Evolutionary conservation across 2,329 filamentous ascomycete genomes (phyloP), one percentile per base, ranked within the genome.

Genomic region (Fusarium camptoceras): DNA sequence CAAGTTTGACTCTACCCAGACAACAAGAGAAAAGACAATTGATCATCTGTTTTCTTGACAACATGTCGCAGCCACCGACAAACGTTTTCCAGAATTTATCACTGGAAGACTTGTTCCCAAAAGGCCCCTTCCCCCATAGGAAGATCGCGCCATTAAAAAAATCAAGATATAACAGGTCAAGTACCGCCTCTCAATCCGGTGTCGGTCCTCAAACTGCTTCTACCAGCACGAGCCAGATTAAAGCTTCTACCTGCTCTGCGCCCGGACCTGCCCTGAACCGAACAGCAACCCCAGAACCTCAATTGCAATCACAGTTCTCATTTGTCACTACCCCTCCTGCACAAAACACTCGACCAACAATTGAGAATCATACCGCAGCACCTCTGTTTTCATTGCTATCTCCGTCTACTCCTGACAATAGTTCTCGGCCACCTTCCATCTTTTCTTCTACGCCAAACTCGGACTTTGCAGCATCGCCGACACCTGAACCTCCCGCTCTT

Each of bases 1-100:
- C 9, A 6, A 6, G 5, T 37, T 3, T n/a, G 18, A 37, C 34
- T n/a, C 5, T n/a, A 4, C 16, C 0, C 9, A 37, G 9, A n/a
- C 6, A 37, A 37, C 9, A 10, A 3, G 12, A 30, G n/a, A 37
- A 11, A 1, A 1, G 11, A 10, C 16, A 8, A 18, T 6, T 18
- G 6, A 8, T 6, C 0, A 10, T 4, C 9, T 37, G 1, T 16
- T 24, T 15, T 10, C 24, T 16, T 39, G 25, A 6, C 8, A 54
- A 5, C 18, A 65, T 62, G 24, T 15, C 53, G 8, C 39, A 48
- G 6, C 39, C 57, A 39, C 50, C 47, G 3, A 49, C 47, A 15
- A 24, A 14, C 16, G 22, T 41, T 8, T 28, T 65, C 22, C 24
- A 31, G 27, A 24, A n/a, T 18, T 25, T 65, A 14, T 62, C 62